Conservation (phyloP, 768 basidiomycete species). For the Tylopilus intermedius region DNA sequence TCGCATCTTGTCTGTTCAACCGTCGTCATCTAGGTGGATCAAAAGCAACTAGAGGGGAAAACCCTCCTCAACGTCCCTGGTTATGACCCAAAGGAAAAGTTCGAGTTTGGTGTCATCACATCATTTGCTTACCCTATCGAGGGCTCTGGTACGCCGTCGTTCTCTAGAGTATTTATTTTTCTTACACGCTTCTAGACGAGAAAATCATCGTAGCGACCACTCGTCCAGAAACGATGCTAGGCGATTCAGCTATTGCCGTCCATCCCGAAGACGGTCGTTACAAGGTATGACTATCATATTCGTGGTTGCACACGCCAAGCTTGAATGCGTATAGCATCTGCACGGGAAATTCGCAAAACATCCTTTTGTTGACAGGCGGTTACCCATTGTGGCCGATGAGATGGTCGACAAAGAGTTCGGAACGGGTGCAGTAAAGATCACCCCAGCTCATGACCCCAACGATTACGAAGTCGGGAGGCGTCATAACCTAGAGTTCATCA, state of each 20-base stretch:
- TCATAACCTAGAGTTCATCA: constrained; percentile 88
- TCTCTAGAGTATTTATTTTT: not conserved
- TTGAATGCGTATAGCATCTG: constrained; percentile 53
- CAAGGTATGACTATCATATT: constrained; percentile 41
- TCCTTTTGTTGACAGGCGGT: constrained; percentile 80
- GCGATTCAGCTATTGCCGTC: constrained; percentile 95
- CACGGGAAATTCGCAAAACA: constrained; percentile 89
- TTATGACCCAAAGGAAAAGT: constrained; percentile 90
- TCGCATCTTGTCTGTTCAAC: too few species aligned
- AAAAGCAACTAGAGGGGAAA: constrained; percentile 80
- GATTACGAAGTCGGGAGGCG: constrained; percentile 92
- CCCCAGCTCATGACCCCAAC: constrained; percentile 95
- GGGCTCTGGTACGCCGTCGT: constrained; percentile 54
- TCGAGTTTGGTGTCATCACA: constrained; percentile 94
- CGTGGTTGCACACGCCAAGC: not conserved
- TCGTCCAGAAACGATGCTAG: constrained; percentile 97
- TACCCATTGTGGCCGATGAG: constrained; percentile 84
- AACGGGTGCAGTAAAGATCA: constrained; percentile 98
- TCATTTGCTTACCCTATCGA: constrained; percentile 95
- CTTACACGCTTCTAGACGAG: constrained; percentile 52
- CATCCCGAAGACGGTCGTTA: constrained; percentile 92
- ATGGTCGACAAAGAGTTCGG: constrained; percentile 95
- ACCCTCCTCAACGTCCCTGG: constrained; percentile 89
- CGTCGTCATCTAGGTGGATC: constrained; percentile 63
- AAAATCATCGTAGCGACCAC: constrained; percentile 92